Evolutionary conservation across 371 early-diverging fungal species (phyloP).

Genomic region (Blyttiomyces sp.): DNA sequence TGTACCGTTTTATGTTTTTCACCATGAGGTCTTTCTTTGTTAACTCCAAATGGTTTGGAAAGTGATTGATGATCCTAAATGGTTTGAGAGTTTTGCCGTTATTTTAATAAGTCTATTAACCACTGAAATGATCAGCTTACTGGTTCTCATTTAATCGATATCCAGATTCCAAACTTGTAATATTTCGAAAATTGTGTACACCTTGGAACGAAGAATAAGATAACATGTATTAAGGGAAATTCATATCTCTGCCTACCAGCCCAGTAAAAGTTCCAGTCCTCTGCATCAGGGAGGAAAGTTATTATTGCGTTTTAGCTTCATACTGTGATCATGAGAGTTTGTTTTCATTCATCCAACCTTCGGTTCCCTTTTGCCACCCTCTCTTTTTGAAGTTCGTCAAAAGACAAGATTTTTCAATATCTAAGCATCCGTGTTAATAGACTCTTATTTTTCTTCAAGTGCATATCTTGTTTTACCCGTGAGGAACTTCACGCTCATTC

Average conservation of each 20-base stretch:
- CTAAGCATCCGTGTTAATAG: too few relatives aligned
- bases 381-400: constrained; percentile 48
- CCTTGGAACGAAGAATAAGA: background rate
- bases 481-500: too few relatives aligned
- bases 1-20: constrained; percentile 48
- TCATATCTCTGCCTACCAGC: constrained; percentile 20
- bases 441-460: too few relatives aligned
- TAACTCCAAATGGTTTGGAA: constrained; percentile 50
- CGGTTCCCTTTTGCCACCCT: constrained; percentile 43
- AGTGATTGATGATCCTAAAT: constrained; percentile 48
- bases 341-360: constrained; percentile 18
- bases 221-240: background rate
- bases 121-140: constrained; percentile 17
- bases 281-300: too few relatives aligned
- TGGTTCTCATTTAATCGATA: constrained; percentile 45
- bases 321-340: background rate
- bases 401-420: constrained; percentile 47
- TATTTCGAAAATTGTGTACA: constrained; percentile 41
- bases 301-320: background rate
- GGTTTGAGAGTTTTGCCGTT: background rate
- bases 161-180: constrained; percentile 45
- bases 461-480: too few relatives aligned
- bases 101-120: background rate
- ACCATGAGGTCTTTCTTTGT: constrained; percentile 54
- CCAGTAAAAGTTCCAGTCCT: constrained; percentile 57